phyloP scores from a whole-genome alignment of 805 yeast genomes.

The Ascoidea tarda region DNA sequence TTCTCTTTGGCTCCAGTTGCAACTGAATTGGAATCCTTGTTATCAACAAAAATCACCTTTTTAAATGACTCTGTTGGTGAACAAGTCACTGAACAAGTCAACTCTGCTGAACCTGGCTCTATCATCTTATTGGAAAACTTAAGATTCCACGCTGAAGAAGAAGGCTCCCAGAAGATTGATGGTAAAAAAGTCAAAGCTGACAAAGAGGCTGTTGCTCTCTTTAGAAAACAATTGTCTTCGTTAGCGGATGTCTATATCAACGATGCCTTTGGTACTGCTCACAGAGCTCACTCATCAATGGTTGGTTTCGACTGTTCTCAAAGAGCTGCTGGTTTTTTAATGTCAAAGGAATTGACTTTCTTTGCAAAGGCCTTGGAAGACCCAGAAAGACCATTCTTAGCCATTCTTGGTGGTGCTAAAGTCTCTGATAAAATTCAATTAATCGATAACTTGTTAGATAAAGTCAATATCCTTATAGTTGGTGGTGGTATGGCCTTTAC shows the following conservation, averaged over 20 bases:
- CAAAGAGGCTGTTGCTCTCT: conserved; percentile 65
- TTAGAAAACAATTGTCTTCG: conserved; percentile 82
- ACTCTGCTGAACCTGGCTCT: conserved; percentile 61
- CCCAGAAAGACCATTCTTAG: conserved; percentile 97
- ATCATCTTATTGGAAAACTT: conserved; percentile 91
- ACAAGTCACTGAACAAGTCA: conserved; percentile 72
- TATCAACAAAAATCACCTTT: conserved; percentile 66
- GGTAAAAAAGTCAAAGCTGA: conserved; percentile 93
- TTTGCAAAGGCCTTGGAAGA: conserved; percentile 97
- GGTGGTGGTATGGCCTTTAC: conserved; percentile 99
- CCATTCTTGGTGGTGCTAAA: conserved; percentile 99
- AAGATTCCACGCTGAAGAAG: conserved; percentile 97
- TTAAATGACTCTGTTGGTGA: conserved; percentile 86
- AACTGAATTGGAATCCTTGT: conserved; percentile 68
- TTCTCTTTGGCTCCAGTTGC: conserved; percentile 92
- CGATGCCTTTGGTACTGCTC: conserved; percentile 99
- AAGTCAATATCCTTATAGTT: conserved; percentile 85
- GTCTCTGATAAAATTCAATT: conserved; percentile 97
- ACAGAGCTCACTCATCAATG: conserved; percentile 99
- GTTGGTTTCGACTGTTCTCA: conserved; percentile 93
- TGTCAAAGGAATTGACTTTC: conserved; percentile 94
- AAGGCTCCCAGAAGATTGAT: conserved; percentile 83
- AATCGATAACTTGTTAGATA: conserved; percentile 92
- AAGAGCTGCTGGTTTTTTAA: conserved; percentile 97
- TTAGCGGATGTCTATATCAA: conserved; percentile 95